phyloP scores from a whole-genome alignment of 2,329 filamentous ascomycete genomes.

The Penicillium sp. region DNA sequence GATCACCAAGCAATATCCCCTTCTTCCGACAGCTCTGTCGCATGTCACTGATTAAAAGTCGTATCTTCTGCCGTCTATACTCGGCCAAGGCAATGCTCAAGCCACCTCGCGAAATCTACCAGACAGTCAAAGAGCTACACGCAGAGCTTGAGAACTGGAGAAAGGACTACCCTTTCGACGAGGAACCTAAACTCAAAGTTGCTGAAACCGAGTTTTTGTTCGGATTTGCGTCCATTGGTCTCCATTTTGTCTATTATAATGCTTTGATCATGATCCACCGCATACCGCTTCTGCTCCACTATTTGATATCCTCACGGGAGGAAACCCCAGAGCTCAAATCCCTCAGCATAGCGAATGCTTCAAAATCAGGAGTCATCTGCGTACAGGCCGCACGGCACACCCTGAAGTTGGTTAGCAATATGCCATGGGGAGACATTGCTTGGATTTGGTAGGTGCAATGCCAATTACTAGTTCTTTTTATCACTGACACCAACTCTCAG shows the following conservation, averaged over 20 bases:
- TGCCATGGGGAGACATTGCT: slow-evolving; percentile 85
- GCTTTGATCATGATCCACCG: slow-evolving; percentile 92
- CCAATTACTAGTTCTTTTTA: not conserved
- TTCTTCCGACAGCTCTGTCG: slow-evolving; percentile 90
- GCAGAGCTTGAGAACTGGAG: slow-evolving; percentile 86
- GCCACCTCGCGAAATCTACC: slow-evolving; percentile 72
- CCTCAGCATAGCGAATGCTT: slow-evolving; percentile 73
- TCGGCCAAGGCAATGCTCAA: slow-evolving; percentile 83
- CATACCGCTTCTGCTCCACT: slow-evolving; percentile 85
- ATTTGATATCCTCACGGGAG: slow-evolving; percentile 74
- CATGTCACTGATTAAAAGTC: slow-evolving; percentile 81
- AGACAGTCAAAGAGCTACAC: slow-evolving; percentile 86
- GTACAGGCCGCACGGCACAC: slow-evolving; percentile 85
- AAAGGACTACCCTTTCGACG: slow-evolving; percentile 79
- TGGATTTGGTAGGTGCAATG: slow-evolving; percentile 73
- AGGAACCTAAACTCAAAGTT: slow-evolving; percentile 83
- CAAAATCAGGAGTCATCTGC: slow-evolving; percentile 80
- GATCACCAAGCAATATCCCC: slow-evolving; percentile 80
- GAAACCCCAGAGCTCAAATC: slow-evolving; percentile 47
- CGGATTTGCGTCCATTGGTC: slow-evolving; percentile 80
- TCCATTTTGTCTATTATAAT: slow-evolving; percentile 95
- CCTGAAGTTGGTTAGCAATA: slow-evolving; percentile 85
- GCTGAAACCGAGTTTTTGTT: slow-evolving; percentile 80
- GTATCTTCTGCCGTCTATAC: slow-evolving; percentile 84
- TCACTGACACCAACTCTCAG: slow-evolving; percentile 30